Base-by-base conservation (phyloP, 192 early-diverging fungal genomes). In the Mortierella alpina region DNA sequence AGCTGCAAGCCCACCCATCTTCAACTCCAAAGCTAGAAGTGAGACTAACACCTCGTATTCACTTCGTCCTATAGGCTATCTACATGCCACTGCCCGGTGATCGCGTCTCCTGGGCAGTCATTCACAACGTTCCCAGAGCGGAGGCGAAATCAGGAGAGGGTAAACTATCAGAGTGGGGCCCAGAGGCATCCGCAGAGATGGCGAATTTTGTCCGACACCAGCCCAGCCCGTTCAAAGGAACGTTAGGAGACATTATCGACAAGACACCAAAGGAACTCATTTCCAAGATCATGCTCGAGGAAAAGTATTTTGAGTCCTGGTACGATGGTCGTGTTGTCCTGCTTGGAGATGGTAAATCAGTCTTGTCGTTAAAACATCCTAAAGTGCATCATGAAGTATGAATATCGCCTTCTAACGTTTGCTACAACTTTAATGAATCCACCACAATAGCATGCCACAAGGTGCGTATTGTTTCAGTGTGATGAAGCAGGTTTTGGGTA, bases 251-350 rank as follows among this genome's bases (percentile, higher is more conserved):
- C 39, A 64, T 80, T 5, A 80, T 80, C 17, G 77, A 80, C 51
- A 50, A 54, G 42, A 80, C 77, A 7, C 58, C 64, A 1, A 72
- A 57, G 22, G 63, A 68, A 14, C 40, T 80, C n/a, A 68, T 80
- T 1, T 80, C 77, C 4, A 80, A 80, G 44, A 80, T 80, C 52
- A 66, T 71, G 57, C 60, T 80, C 10, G 77, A 80, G 31, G 77
- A 80, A 46, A 80, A 80, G 66, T 80, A 68, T 20, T 80, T 80
- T 58, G 70, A 80, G 39, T 47, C 48, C 6, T 80, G 77, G 77
- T 71, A 72, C 49, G 41, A 72, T 52, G 77, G 70, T 20, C 77
- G 77, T 45, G 48, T 80, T 41, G 77, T 72, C 7, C 53, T 80
- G 7, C 50, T 80, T 9, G 77, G 77, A 0, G 77, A 80, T 68